These are phyloP conservation scores for Bipolaris oryzae DNA, from an alignment of 2,329 filamentous ascomycete genomes.

Conservation along the genomic window DNA sequence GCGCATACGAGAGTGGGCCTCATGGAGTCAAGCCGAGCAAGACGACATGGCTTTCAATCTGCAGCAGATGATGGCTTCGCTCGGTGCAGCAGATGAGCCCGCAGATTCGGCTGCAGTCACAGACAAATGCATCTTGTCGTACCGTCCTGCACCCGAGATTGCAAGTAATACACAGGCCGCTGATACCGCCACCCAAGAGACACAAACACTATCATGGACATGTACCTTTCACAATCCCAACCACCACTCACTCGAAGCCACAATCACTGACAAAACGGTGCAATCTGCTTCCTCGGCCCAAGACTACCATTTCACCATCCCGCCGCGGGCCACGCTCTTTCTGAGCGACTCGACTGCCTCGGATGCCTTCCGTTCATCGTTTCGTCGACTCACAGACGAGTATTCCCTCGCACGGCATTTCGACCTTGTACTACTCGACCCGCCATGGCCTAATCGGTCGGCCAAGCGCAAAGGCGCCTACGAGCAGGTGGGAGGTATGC, in stretches of 20 bases:
- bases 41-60: slow-evolving; percentile 38
- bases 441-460: slow-evolving; percentile 82
- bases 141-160: slow-evolving; percentile 27
- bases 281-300: slow-evolving; percentile 11
- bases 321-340: slow-evolving; percentile 58
- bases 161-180: slow-evolving; percentile 12
- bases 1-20: slow-evolving; percentile 39
- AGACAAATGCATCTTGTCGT: slow-evolving; percentile 37
- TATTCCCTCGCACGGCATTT: slow-evolving; percentile 59
- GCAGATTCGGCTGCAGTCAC: slow-evolving; percentile 25
- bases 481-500: slow-evolving; percentile 54
- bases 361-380: slow-evolving; percentile 45
- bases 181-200: slow-evolving; percentile 10
- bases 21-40: slow-evolving; percentile 28
- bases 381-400: slow-evolving; percentile 45
- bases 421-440: slow-evolving; percentile 73
- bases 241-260: slow-evolving; percentile 29
- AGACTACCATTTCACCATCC: slow-evolving; percentile 52
- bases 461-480: slow-evolving; percentile 64
- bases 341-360: slow-evolving; percentile 53
- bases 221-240: slow-evolving; percentile 41
- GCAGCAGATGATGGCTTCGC: slow-evolving; percentile 44
- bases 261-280: slow-evolving; percentile 24
- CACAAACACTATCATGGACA: slow-evolving; percentile 32
- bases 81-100: slow-evolving; percentile 30